phyloP scores from a whole-genome alignment of 805 yeast genomes.

The Saccharomycopsis capsularis region DNA sequence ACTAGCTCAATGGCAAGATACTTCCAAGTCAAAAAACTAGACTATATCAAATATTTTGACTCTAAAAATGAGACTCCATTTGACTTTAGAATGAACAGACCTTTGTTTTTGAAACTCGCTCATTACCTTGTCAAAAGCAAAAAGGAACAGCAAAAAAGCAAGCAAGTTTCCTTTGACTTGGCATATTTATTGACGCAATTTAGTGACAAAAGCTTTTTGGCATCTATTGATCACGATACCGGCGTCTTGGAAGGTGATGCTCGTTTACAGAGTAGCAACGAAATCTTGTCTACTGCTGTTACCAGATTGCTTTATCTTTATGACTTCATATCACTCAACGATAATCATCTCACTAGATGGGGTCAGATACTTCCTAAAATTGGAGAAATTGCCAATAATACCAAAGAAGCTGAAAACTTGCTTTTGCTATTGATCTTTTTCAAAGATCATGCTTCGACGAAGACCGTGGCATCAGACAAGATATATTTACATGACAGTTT shows the following conservation, averaged over 20 bases:
- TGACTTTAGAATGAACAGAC: conserved; percentile 46
- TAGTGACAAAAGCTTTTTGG: conserved; percentile 49
- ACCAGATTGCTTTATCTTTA: conserved; percentile 2
- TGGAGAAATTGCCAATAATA: conserved; percentile 27
- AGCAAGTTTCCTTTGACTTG: conserved; percentile 28
- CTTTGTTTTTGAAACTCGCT: conserved; percentile 31
- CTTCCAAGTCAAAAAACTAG: conserved; percentile 67
- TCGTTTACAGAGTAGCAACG: conserved; percentile 3
- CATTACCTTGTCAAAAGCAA: conserved; percentile 5
- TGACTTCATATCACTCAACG: conserved; percentile 3
- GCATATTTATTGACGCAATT: conserved; percentile 33
- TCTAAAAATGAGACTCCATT: conserved; percentile 38
- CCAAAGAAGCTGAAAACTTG: conserved; percentile 34
- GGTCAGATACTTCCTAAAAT: conserved; percentile 41
- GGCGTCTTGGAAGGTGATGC: conserved; percentile 2
- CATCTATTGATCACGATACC: conserved; percentile 21
- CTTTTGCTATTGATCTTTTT: conserved; percentile 43
- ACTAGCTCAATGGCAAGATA: conserved; percentile 75
- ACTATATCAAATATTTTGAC: conserved; percentile 51
- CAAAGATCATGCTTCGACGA: conserved; percentile 31
- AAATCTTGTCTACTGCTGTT: conserved; percentile 7
- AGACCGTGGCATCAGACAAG: background rate
- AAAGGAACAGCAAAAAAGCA: background rate
- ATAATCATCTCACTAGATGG: conserved; percentile 29
- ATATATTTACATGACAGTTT: conserved; percentile 27